Percentiles rank a stretch among this genome's conserved stretches.
phyloP scores from a whole-genome alignment of 495 filamentous ascomycete species.

The Letharia columbiana region DNA sequence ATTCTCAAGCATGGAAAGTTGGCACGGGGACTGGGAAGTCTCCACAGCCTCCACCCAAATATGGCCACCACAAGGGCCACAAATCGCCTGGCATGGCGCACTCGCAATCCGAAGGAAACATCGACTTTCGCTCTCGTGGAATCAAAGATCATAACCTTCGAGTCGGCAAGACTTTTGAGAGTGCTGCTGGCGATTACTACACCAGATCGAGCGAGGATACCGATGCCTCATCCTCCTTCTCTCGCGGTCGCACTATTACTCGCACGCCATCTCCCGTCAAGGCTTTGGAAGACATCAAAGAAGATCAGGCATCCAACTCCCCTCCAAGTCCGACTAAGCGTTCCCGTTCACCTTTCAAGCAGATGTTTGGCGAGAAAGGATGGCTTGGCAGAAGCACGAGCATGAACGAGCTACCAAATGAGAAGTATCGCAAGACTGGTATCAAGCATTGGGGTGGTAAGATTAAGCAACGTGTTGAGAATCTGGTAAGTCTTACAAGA shows the following conservation, averaged over 20 bases:
- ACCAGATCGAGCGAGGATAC: conserved; percentile 14
- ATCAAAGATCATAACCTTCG: conserved; percentile 10
- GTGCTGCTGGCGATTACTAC: conserved; percentile 5
- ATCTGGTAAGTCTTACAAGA: conserved; percentile 33
- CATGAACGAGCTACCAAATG: conserved; percentile 26
- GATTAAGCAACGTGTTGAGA: conserved; percentile 40
- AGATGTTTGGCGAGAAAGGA: conserved; percentile 45
- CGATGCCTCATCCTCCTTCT: conserved; percentile 14
- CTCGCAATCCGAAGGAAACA: conserved; percentile 24
- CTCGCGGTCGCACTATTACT: conserved; percentile 18
- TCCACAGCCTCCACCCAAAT: conserved; percentile 7
- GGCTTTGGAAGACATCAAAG: conserved; percentile 22
- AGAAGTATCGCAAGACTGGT: conserved; percentile 30
- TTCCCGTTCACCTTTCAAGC: conserved; percentile 41
- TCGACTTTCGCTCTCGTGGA: conserved; percentile 16
- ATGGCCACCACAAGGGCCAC: conserved; percentile 15
- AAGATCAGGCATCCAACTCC: conserved; percentile 14
- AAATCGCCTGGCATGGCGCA: conserved; percentile 22
- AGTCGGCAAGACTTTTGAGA: conserved; percentile 4
- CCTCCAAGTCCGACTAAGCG: conserved; percentile 26
- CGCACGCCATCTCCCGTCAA: conserved; percentile 24
- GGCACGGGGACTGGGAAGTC: background rate
- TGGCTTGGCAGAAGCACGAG: conserved; percentile 39
- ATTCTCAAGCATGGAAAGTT: conserved; percentile 11
- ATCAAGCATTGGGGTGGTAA: conserved; percentile 38